Evolutionary conservation across 2,329 filamentous ascomycete species (phyloP).

Genomic region (Xylariaceae sp.): DNA sequence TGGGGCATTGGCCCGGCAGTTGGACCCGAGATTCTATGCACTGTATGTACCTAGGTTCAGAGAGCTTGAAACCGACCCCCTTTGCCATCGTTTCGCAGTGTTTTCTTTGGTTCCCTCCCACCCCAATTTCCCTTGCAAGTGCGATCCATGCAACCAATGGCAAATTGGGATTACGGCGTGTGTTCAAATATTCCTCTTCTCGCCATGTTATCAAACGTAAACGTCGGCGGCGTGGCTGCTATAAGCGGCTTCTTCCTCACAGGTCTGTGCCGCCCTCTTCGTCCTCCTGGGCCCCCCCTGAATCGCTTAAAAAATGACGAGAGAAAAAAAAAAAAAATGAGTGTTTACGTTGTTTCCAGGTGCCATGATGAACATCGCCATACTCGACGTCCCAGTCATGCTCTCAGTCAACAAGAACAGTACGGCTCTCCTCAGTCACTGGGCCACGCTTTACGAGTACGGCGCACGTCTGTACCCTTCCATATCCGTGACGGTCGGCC

Average conservation of each 20-base stretch:
- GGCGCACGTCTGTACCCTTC: not conserved
- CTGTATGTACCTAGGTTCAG: not conserved
- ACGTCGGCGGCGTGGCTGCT: not conserved
- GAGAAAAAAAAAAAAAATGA: too few relatives aligned
- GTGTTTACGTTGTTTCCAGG: not conserved
- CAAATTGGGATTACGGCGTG: too few relatives aligned
- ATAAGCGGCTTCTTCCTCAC: not conserved
- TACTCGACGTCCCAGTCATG: not conserved
- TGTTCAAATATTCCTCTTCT: not conserved
- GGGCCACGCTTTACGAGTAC: not conserved
- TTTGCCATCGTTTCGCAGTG: not conserved
- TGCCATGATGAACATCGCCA: constrained; percentile 1
- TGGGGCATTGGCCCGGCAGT: not conserved
- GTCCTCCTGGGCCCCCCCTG: too few relatives aligned
- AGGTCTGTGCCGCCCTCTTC: not conserved
- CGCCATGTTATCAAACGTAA: not conserved
- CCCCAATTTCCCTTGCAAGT: not conserved
- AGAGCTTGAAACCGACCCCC: not conserved
- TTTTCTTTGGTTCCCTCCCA: not conserved
- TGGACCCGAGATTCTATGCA: too few relatives aligned
- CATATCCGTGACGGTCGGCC: not conserved
- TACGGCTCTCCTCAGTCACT: not conserved
- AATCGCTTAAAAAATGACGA: too few relatives aligned
- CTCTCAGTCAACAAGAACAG: not conserved
- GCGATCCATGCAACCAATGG: not conserved